Evolutionary conservation across 805 yeast genomes (phyloP).

Genomic region (Yamadazyma olivae): DNA sequence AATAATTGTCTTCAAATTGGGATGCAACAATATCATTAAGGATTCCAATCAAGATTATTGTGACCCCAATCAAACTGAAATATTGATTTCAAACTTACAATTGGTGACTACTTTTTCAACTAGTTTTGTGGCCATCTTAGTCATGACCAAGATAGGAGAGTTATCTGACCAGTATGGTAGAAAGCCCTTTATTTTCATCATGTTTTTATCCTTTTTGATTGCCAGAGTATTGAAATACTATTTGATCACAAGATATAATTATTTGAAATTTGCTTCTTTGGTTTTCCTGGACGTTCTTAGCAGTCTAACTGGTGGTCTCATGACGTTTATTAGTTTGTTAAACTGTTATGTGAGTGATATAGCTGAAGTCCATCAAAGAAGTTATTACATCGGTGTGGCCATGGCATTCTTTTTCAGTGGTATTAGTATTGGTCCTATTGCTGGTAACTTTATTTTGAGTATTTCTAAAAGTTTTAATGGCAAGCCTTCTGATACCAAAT

Average conservation of each 20-base stretch:
- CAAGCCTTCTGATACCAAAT: not conserved
- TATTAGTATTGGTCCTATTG: constrained; percentile 60
- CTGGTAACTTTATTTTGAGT: constrained; percentile 40
- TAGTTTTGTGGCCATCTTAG: constrained; percentile 46
- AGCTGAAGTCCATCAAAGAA: constrained; percentile 57
- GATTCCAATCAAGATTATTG: constrained; percentile 18
- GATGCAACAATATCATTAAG: constrained; percentile 20
- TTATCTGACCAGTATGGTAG: constrained; percentile 38
- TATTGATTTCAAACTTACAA: constrained; percentile 46
- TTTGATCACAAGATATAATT: constrained; percentile 21
- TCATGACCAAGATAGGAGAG: constrained; percentile 52
- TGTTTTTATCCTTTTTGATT: constrained; percentile 16
- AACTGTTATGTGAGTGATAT: constrained; percentile 77
- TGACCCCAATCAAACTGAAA: constrained; percentile 31
- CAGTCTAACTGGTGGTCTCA: constrained; percentile 60
- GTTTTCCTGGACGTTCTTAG: constrained; percentile 44
- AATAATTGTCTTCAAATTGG: constrained; percentile 27
- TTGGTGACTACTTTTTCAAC: constrained; percentile 39
- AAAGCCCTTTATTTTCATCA: constrained; percentile 21
- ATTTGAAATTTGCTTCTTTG: constrained; percentile 33
- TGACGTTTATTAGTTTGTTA: constrained; percentile 53
- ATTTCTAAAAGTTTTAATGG: constrained; percentile 5
- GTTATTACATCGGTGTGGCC: constrained; percentile 54
- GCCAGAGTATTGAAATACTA: constrained; percentile 21
- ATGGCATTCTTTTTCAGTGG: constrained; percentile 61